Conservation (phyloP, 2,329 filamentous ascomycete species). For the Neocucurbitaria cava region DNA sequence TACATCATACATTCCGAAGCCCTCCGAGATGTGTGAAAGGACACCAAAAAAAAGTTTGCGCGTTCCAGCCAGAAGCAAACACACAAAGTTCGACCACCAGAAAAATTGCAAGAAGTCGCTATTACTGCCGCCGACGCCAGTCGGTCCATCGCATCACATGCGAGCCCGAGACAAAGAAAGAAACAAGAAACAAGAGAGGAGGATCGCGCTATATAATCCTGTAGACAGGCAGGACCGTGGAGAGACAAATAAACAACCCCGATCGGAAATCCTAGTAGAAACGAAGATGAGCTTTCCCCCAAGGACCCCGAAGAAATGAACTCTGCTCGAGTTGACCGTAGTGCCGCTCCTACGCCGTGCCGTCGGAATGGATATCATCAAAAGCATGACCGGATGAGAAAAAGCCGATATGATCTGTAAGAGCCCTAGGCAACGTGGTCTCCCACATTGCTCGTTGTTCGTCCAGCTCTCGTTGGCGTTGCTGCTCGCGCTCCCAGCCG, state of each 20-base stretch:
- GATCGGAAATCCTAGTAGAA: not conserved
- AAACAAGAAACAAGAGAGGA: not conserved
- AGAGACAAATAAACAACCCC: not conserved
- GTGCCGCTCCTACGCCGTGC: not conserved
- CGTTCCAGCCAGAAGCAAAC: not conserved
- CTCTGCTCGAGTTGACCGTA: not conserved
- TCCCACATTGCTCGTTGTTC: constrained; percentile 28
- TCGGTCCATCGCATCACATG: not conserved
- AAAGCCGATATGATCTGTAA: constrained; percentile 11
- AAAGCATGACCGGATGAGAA: constrained; percentile 9
- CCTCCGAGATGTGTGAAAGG: not conserved
- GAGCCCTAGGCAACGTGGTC: constrained; percentile 22
- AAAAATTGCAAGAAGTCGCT: not conserved
- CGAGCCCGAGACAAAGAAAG: not conserved
- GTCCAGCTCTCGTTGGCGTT: constrained; percentile 8
- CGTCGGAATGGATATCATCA: constrained; percentile 6
- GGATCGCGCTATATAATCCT: not conserved
- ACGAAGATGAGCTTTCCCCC: not conserved
- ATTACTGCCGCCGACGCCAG: not conserved
- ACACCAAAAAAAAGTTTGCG: not conserved
- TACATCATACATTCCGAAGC: constrained; percentile 4
- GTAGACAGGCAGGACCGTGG: not conserved
- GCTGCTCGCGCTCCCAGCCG: constrained; percentile 8
- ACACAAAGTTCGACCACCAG: not conserved
- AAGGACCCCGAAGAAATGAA: not conserved